These are phyloP conservation scores for Claviceps arundinis DNA, from an alignment of 2,329 filamentous ascomycete species.

Conservation along the genomic window DNA sequence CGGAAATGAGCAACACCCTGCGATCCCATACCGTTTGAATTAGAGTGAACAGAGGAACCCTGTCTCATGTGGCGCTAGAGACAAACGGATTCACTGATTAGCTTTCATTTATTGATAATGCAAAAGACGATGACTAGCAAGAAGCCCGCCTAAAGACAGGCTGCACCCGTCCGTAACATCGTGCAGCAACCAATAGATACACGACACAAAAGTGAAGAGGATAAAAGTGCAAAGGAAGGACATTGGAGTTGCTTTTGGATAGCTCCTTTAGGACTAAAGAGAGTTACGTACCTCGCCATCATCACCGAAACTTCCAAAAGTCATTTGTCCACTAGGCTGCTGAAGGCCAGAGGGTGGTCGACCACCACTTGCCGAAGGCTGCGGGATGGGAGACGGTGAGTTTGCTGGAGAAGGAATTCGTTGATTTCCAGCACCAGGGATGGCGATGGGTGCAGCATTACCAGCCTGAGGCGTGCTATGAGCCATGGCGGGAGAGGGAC, in stretches of 20 bases:
- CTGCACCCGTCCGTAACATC: neutral
- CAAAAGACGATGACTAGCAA: neutral
- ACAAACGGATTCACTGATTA: neutral
- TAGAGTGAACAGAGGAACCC: conserved; percentile 46
- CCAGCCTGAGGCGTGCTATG: conserved; percentile 52
- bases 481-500: conserved; percentile 47
- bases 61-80: conserved; percentile 56
- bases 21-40: conserved; percentile 44
- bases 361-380: conserved; percentile 70
- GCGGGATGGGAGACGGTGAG: conserved; percentile 87
- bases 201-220: neutral
- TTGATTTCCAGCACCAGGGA: conserved; percentile 45
- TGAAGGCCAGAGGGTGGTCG: conserved; percentile 68
- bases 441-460: conserved; percentile 45
- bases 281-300: conserved; percentile 61
- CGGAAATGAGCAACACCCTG: conserved; percentile 64
- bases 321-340: conserved; percentile 52
- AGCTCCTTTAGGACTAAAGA: too few relatives aligned
- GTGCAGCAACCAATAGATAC: neutral
- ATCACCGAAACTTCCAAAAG: conserved; percentile 73
- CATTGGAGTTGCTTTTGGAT: neutral
- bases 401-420: conserved; percentile 71
- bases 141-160: neutral
- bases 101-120: conserved; percentile 1
- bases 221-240: conserved; percentile 4